Evolutionary conservation across 768 basidiomycete species (phyloP), one percentile per base, ranked within the genome.

Genomic region (Tremella fuciformis): DNA sequence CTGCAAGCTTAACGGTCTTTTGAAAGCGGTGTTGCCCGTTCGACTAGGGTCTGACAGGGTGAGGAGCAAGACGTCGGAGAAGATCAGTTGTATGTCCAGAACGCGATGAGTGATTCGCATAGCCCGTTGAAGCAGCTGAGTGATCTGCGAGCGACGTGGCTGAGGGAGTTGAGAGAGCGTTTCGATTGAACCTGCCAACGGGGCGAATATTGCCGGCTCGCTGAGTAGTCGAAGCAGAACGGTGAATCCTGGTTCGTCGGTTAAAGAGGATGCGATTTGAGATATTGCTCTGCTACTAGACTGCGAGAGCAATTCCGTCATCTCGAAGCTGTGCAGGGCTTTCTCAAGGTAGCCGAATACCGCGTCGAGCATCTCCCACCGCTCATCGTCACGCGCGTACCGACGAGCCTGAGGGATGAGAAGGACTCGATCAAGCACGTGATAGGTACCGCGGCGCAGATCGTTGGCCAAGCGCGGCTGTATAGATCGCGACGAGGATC

Each of bases 351-450:
- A 94, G 58, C 84, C 85, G 44, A 97, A 79, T 54, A 88, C 89
- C 0, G 87, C 80, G 63, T 93, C 91, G 54, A 91, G 88, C 74
- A 88, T 86, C 66, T 84, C 81, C 91, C 91, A 97, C 60, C 87
- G 79, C 69, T 97, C 91, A 13, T 84, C 84, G 11, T 84, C 84
- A 29, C 82, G 82, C 2, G 83, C 79, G 69, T 88, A 97, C 59
- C 88, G 90, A 46, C 92, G 82, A 46, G 80, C 82, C 13, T 84
- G 81, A 42, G 89, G 86, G 52, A 86, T 85, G 29, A 86, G 82
- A 63, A 97, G 88, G 2, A 98, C 89, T 48, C 88, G 88, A 67
- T 97, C 91, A 60, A 94, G 78, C 55, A 93, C 87, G 71, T 94
- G 97, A n/a, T 3, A 93, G 79, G 41, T 80, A 80, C 57, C 93